Percentiles rank a stretch among this genome's conserved stretches.
Evolutionary conservation across 129 eudicot genomes (phyloP).

Genomic region (Scalesia atractyloides): DNA sequence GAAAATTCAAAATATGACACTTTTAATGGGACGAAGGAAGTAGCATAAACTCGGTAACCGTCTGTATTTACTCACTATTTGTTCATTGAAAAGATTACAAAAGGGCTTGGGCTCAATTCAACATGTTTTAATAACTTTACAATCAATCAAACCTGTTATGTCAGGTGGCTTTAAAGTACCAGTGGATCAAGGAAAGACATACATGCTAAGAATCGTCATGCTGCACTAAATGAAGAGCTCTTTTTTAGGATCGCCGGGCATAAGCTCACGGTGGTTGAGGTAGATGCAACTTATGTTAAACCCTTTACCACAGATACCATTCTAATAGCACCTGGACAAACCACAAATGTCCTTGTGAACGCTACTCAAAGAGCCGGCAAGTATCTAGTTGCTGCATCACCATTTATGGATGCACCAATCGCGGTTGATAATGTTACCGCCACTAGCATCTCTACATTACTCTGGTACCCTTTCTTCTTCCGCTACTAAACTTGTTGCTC

Average conservation of each 20-base stretch:
- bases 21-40: too few species aligned
- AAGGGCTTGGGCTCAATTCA: background rate
- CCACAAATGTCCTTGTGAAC: constrained; percentile 58
- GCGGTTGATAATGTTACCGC: constrained; percentile 66
- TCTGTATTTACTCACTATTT: background rate
- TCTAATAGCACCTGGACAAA: constrained; percentile 71
- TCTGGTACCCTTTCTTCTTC: constrained; percentile 43
- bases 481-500: constrained; percentile 49
- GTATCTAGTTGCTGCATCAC: constrained; percentile 57
- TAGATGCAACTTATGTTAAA: constrained; percentile 71
- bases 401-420: constrained; percentile 71
- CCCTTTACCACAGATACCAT: constrained; percentile 60
- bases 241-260: constrained; percentile 74
- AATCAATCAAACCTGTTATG: background rate
- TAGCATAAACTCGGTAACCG: too few species aligned
- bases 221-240: constrained; percentile 79
- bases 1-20: too few species aligned
- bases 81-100: background rate
- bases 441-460: constrained; percentile 60
- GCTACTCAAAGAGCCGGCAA: constrained; percentile 48
- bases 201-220: constrained; percentile 65
- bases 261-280: constrained; percentile 65
- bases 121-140: background rate
- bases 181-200: constrained; percentile 61
- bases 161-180: constrained; percentile 58